Evolutionary conservation across 345 rosid species (phyloP), one percentile per base, ranked within the genome.

Genomic region (Jatropha curcas): DNA sequence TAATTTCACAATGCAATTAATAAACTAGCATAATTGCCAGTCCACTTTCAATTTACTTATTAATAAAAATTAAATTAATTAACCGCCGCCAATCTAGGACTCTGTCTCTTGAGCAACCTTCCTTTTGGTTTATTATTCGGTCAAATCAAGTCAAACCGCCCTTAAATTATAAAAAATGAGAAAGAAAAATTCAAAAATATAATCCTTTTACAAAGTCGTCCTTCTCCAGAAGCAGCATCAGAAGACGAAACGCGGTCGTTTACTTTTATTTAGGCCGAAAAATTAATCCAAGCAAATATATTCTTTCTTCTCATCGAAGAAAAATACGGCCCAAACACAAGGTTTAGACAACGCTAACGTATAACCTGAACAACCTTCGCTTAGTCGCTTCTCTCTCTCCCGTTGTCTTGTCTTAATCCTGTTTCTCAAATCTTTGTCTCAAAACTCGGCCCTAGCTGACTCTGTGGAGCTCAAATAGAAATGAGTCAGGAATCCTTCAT

Each of bases 401-500:
- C 17, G 12, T 11, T 31, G 25, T 60, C 68, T 28, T 59, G 39
- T 68, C 68, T n/a, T 7, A 68, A 52, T 20, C 11, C 31, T 56
- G 20, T 69, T 34, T 41, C 52, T 14, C 68, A 8, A 57, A 68
- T 68, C 55, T 68, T 25, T 33, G 31, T 48, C 62, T 50, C 3
- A 19, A 17, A 46, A 27, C 37, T 52, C 62, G 28, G 51, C 31
- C 64, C 48, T 16, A 61, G 25, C 55, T 43, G 74, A 31, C 64
- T 62, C 62, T 25, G 46, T 1, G 27, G 5, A 24, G 6, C 7
- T 4, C 11, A 17, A n/a, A 25, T 16, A 48, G 20, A 60, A 77
- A 92, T 92, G 98, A 82, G 88, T 83, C 92, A 87, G 70, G 98
- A 90, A 77, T 89, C 94, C 77, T 94, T 92, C 81, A 94, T 94